phyloP scores from a whole-genome alignment of 805 yeast species.

The Wickerhamomyces kurtzmanii region DNA sequence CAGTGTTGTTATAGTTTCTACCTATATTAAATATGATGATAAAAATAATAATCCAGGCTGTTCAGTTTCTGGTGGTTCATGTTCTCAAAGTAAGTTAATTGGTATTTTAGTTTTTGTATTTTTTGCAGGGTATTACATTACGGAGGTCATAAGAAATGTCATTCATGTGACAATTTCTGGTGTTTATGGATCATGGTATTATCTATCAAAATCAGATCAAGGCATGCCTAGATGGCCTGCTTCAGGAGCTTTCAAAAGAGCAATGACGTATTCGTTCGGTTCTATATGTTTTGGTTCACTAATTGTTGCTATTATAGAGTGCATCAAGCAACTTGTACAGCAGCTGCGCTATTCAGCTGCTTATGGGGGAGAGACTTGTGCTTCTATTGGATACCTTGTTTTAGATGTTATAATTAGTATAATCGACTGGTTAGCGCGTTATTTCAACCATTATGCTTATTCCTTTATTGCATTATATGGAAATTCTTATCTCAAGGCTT shows the following conservation, averaged over 20 bases:
- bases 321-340: slow-evolving; percentile 45
- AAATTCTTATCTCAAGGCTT: slow-evolving; percentile 60
- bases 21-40: slow-evolving; percentile 71
- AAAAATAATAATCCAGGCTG: slow-evolving; percentile 43
- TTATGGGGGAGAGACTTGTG: slow-evolving; percentile 39
- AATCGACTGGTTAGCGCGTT: slow-evolving; percentile 71
- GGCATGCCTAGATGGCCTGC: slow-evolving; percentile 79
- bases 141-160: slow-evolving; percentile 74
- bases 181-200: slow-evolving; percentile 88
- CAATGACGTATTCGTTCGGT: slow-evolving; percentile 81
- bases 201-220: slow-evolving; percentile 62
- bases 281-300: slow-evolving; percentile 82
- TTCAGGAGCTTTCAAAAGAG: slow-evolving; percentile 68
- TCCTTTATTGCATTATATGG: slow-evolving; percentile 86
- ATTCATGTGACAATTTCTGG: slow-evolving; percentile 80
- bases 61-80: slow-evolving; percentile 33
- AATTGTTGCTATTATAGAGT: slow-evolving; percentile 62
- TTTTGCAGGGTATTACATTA: slow-evolving; percentile 74
- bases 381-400: slow-evolving; percentile 40
- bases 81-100: slow-evolving; percentile 51
- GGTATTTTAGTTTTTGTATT: slow-evolving; percentile 67
- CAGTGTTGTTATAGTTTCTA: slow-evolving; percentile 58
- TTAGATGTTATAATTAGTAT: slow-evolving; percentile 52
- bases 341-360: slow-evolving; percentile 43
- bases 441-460: slow-evolving; percentile 87